Base-by-base conservation (phyloP, 2,329 filamentous ascomycete genomes). In the Nemania diffusa region DNA sequence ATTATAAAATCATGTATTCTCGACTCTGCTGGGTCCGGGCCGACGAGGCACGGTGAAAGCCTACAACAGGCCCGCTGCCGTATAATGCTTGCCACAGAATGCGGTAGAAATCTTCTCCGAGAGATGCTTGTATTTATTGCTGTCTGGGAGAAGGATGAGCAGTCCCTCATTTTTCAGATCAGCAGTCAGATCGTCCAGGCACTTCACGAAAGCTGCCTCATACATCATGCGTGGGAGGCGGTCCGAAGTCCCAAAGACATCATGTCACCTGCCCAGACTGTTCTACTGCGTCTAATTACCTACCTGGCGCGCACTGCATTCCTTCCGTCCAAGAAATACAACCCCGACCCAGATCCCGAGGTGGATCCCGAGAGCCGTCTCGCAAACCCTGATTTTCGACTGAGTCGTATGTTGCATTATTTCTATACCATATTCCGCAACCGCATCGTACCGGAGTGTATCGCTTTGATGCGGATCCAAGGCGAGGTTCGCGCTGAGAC, bases 101-200 rank as follows among this genome's bases (percentile, higher is more conserved):
- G 93, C 69, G 95, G 95, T 2, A 90, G 94, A 72, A 97, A 97
- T 76, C 84, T 98, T 3, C 84, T 98, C 1, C 87, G 95, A 63
- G 95, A 98, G 78, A 88, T 98, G 75, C 84, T 98, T 50, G 97
- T 98, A 65, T 97, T 97, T 78, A 97, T 97, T 69, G 95, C 95
- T 5, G 94, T 97, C 8, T 98, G 95, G 95, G 95, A 97, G 76
- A 90, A 97, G 74, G 91, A 93, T 46, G 94, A 98, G 78, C 91
- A 95, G 67, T 94, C 97, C 68, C 88, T 97, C 42, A 97, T 97
- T 75, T 97, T 97, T 83, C 95, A 97, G 78, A 93, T 97, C 78
- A 97, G 97, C 79, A 92, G 94, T 51, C 94, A 97, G 79, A 97
- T 98, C 67, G 93, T 97, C 81, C 93, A 97, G 77, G 93, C 95